These are phyloP conservation scores for Botrytis cinerea DNA, from an alignment of 2,329 filamentous ascomycete genomes.

Conservation along the genomic window DNA sequence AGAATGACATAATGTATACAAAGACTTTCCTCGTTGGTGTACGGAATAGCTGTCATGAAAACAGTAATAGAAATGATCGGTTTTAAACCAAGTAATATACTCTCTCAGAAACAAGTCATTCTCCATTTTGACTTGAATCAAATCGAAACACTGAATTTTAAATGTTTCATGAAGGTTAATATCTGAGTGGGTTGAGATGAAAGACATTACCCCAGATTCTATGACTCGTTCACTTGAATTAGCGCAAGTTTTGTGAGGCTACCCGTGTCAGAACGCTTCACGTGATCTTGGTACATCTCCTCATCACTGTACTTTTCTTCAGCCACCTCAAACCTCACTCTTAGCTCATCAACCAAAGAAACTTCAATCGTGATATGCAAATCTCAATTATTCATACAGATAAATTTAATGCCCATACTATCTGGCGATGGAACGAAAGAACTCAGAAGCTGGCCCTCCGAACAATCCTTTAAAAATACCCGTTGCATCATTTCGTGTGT, in stretches of 20 bases:
- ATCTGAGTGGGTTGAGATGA: background rate
- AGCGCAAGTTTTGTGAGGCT: background rate
- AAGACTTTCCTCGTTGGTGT: too few species aligned
- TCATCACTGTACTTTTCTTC: background rate
- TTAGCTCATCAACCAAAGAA: background rate
- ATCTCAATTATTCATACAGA: background rate
- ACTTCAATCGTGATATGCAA: background rate
- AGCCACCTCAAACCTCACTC: background rate
- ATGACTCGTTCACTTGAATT: constrained; percentile 12
- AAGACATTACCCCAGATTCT: constrained; percentile 23
- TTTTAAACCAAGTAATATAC: too few species aligned
- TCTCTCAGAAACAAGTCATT: too few species aligned
- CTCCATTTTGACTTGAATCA: too few species aligned
- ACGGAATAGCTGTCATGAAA: too few species aligned
- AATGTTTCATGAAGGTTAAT: background rate
- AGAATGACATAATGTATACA: too few species aligned
- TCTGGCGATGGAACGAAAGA: constrained; percentile 45
- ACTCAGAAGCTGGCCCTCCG: constrained; percentile 47
- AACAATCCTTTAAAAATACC: constrained; percentile 33
- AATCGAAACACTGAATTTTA: too few species aligned
- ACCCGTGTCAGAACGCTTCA: background rate
- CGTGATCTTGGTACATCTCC: background rate
- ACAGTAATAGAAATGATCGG: too few species aligned
- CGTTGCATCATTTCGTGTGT: constrained; percentile 38
- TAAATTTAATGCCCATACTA: background rate